Percentiles rank a stretch among this genome's conserved stretches.
Evolutionary conservation across 805 yeast species (phyloP).

Genomic region (Zygoascus ofunaensis): DNA sequence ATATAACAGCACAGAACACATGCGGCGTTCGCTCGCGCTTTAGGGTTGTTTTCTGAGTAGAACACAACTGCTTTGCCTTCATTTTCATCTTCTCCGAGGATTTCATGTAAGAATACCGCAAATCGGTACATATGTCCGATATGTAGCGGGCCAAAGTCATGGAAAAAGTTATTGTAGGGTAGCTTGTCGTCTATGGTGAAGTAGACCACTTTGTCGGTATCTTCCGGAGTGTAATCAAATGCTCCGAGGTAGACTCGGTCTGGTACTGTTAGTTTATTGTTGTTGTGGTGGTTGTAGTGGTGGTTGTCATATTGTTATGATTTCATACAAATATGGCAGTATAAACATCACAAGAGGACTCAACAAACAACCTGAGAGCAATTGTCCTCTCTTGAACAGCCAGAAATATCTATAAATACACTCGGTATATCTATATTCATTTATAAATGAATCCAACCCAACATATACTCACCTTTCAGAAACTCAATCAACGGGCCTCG

Average conservation of each 20-base stretch:
- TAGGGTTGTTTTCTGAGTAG: conserved; percentile 73
- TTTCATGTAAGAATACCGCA: conserved; percentile 89
- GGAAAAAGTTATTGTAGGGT: conserved; percentile 89
- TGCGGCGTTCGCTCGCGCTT: conserved; percentile 86
- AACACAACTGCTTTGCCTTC: conserved; percentile 84
- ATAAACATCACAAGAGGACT: too few species aligned
- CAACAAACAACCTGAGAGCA: too few species aligned
- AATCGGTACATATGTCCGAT: conserved; percentile 88
- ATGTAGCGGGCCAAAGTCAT: conserved; percentile 94
- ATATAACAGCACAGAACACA: conserved; percentile 89
- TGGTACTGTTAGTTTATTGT: conserved; percentile 2
- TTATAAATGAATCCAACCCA: too few species aligned
- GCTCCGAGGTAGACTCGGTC: conserved; percentile 82
- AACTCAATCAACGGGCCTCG: conserved; percentile 29
- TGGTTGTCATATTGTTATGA: too few species aligned
- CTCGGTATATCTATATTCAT: too few species aligned
- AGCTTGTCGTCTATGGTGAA: conserved; percentile 89
- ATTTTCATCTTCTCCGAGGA: conserved; percentile 75
- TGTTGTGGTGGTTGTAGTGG: not conserved
- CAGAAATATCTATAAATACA: too few species aligned
- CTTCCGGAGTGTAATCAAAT: conserved; percentile 68
- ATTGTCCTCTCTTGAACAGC: too few species aligned
- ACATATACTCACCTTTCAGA: conserved; percentile 25
- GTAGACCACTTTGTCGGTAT: conserved; percentile 65
- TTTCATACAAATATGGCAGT: too few species aligned